Evolutionary conservation across 257 asterid genomes (phyloP).

Genomic region (Solanum clarkiae): DNA sequence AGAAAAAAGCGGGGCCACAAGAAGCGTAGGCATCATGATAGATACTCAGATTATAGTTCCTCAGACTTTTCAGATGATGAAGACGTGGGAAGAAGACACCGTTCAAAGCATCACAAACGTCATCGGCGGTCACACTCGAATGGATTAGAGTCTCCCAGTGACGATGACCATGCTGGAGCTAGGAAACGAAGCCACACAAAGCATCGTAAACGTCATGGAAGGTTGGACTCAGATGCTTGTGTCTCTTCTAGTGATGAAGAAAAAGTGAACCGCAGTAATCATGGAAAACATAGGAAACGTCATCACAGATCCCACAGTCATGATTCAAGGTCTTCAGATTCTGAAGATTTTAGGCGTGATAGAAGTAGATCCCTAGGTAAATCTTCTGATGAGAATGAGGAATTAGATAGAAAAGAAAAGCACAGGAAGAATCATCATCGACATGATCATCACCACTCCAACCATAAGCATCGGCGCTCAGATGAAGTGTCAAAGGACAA

Average conservation of each 20-base stretch:
- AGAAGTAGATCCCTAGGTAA: slow-evolving; percentile 35
- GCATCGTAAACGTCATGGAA: slow-evolving; percentile 28
- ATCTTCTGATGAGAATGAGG: slow-evolving; percentile 31
- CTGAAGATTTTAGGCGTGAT: slow-evolving; percentile 21
- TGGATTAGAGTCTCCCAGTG: slow-evolving; percentile 24
- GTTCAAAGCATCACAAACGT: slow-evolving; percentile 19
- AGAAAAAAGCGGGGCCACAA: slow-evolving; percentile 37
- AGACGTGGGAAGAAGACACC: slow-evolving; percentile 13
- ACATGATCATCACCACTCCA: slow-evolving; percentile 9
- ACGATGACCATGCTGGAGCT: slow-evolving; percentile 16
- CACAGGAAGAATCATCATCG: slow-evolving; percentile 14
- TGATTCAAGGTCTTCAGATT: slow-evolving; percentile 27
- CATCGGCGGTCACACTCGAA: slow-evolving; percentile 17
- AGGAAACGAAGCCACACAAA: slow-evolving; percentile 25
- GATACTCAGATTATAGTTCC: slow-evolving; percentile 26
- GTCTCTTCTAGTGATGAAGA: slow-evolving; percentile 39
- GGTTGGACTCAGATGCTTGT: slow-evolving; percentile 19
- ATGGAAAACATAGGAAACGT: slow-evolving; percentile 22
- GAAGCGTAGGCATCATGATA: slow-evolving; percentile 26
- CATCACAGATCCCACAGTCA: slow-evolving; percentile 21
- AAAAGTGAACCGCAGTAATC: slow-evolving; percentile 15
- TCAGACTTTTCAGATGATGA: slow-evolving; percentile 30
- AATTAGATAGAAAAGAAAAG: slow-evolving; percentile 14
- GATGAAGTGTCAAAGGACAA: background rate
- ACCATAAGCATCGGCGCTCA: background rate